A percentile compares a stretch with the other conserved stretches of the same genome.
phyloP scores from a whole-genome alignment of 352 stramenopile genomes.

The Phytophthora tentaculata region DNA sequence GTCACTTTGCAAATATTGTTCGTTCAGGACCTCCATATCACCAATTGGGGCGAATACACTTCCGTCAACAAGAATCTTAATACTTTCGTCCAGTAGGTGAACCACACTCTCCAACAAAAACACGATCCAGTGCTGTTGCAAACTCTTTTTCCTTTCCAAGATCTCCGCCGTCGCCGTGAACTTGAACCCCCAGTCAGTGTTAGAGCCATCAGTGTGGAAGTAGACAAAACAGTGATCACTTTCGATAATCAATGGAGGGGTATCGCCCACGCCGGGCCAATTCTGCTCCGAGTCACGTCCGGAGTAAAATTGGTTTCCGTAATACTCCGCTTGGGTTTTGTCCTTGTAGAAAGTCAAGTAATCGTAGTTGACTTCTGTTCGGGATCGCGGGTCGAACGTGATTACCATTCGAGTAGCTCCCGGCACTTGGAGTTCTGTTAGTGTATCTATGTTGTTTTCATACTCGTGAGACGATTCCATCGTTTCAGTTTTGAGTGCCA shows the following conservation, averaged over 20 bases:
- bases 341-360: slow-evolving; percentile 91
- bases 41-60: slow-evolving; percentile 54
- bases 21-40: slow-evolving; percentile 57
- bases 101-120: slow-evolving; percentile 55
- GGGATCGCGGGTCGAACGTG: slow-evolving; percentile 78
- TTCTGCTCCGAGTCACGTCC: slow-evolving; percentile 78
- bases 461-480: slow-evolving; percentile 89
- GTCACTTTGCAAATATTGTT: slow-evolving; percentile 67
- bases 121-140: slow-evolving; percentile 71
- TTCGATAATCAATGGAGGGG: slow-evolving; percentile 76
- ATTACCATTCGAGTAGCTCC: slow-evolving; percentile 80
- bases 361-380: slow-evolving; percentile 90
- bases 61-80: slow-evolving; percentile 57
- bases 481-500: slow-evolving; percentile 52
- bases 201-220: slow-evolving; percentile 87
- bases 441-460: slow-evolving; percentile 75
- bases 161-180: slow-evolving; percentile 77
- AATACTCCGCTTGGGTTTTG: slow-evolving; percentile 54
- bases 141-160: slow-evolving; percentile 58
- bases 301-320: slow-evolving; percentile 77
- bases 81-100: slow-evolving; percentile 58
- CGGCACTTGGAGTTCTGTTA: slow-evolving; percentile 74
- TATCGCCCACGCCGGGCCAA: slow-evolving; percentile 76
- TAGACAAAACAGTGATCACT: slow-evolving; percentile 81
- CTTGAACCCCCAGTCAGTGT: slow-evolving; percentile 85